These are phyloP conservation scores for Huntiella omanensis DNA, from an alignment of 2,329 filamentous ascomycete species.

Conservation along the genomic window DNA sequence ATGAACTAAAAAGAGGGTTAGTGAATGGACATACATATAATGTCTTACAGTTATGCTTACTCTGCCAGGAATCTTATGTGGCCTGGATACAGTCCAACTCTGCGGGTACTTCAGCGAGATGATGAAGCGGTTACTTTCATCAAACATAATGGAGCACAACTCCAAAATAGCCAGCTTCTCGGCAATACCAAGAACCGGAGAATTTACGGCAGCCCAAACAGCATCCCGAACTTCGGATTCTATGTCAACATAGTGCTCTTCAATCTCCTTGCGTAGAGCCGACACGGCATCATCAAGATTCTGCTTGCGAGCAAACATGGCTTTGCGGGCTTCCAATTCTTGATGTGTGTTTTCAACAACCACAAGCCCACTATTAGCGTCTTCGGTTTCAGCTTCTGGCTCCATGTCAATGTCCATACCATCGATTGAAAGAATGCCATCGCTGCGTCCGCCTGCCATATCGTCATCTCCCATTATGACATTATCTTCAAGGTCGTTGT, in stretches of 20 bases:
- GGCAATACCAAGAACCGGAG: slow-evolving; percentile 20
- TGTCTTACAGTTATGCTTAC: slow-evolving; percentile 15
- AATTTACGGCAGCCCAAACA: slow-evolving; percentile 25
- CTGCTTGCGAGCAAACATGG: slow-evolving; percentile 45
- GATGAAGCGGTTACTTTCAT: slow-evolving; percentile 24
- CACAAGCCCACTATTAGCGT: slow-evolving; percentile 17
- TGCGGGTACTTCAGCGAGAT: slow-evolving; percentile 24
- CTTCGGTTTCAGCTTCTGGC: slow-evolving; percentile 16
- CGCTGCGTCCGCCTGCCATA: slow-evolving; percentile 1
- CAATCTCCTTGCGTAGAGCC: slow-evolving; percentile 25
- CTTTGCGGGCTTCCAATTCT: slow-evolving; percentile 37
- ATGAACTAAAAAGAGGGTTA: slow-evolving; percentile 15
- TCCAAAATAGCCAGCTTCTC: slow-evolving; percentile 25
- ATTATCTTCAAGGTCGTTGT: not conserved
- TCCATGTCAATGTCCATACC: slow-evolving; percentile 15
- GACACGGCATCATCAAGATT: slow-evolving; percentile 38
- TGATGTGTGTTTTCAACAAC: slow-evolving; percentile 22
- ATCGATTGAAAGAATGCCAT: slow-evolving; percentile 9
- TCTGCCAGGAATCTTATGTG: slow-evolving; percentile 19
- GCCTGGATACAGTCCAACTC: slow-evolving; percentile 22
- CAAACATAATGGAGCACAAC: slow-evolving; percentile 28
- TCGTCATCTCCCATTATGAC: not conserved
- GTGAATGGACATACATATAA: not conserved
- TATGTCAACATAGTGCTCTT: slow-evolving; percentile 22
- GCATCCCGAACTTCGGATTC: slow-evolving; percentile 23